Evolutionary conservation across 1,284 basidiomycete genomes (phyloP).

Genomic region (Ustilago cynodontis): DNA sequence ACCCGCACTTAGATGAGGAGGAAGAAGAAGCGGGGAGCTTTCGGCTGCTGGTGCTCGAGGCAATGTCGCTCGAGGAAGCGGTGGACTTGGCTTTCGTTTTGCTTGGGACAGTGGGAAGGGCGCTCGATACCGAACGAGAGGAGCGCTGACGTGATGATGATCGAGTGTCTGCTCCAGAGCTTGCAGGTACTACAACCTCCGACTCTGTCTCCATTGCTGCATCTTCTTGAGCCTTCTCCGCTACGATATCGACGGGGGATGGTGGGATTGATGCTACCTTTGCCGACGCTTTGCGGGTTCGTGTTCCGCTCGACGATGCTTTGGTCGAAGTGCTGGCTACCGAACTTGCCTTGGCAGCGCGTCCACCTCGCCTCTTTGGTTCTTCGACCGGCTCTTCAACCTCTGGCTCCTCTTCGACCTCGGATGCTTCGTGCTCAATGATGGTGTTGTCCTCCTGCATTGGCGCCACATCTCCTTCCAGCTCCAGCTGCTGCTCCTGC

Average conservation of each 20-base stretch:
- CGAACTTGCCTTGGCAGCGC: constrained; percentile 20
- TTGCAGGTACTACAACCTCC: constrained; percentile 10
- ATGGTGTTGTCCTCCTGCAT: constrained; percentile 23
- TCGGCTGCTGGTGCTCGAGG: constrained; percentile 1
- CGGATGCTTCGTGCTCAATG: constrained; percentile 24
- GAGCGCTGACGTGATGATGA: constrained; percentile 11
- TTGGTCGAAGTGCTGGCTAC: constrained; percentile 8
- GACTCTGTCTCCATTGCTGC: neutral
- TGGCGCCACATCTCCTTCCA: constrained; percentile 12
- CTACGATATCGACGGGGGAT: neutral
- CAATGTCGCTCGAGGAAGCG: neutral
- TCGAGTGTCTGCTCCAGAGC: constrained; percentile 28
- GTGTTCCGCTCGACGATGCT: constrained; percentile 12
- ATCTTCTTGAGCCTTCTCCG: neutral
- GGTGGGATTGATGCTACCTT: constrained; percentile 2
- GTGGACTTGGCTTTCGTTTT: neutral
- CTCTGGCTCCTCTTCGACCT: constrained; percentile 14
- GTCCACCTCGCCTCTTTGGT: constrained; percentile 26
- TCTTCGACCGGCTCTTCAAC: constrained; percentile 22
- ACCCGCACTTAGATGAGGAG: constrained; percentile 10
- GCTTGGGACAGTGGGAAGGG: constrained; percentile 5
- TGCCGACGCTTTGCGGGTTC: constrained; percentile 23
- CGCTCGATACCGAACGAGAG: constrained; percentile 14
- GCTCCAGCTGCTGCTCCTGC: constrained; percentile 3
- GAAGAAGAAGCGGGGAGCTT: constrained; percentile 6